Evolutionary conservation across 495 filamentous ascomycete species (phyloP).

Genomic region (Lasiosphaeria ovina): DNA sequence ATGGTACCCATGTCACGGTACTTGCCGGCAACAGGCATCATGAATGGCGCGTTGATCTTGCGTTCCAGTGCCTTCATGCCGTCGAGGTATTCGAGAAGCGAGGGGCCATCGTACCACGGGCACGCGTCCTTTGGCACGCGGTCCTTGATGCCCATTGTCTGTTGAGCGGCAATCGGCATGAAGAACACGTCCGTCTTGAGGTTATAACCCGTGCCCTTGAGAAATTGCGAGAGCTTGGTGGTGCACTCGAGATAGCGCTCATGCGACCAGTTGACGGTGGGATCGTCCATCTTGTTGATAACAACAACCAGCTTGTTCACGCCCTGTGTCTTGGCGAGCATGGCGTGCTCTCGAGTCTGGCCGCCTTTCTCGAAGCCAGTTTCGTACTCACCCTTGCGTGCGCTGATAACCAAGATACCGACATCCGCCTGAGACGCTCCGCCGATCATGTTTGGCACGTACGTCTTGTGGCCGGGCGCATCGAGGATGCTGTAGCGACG

Average conservation of each 20-base stretch:
- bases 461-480: constrained; percentile 95
- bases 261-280: constrained; percentile 92
- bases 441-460: constrained; percentile 94
- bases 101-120: constrained; percentile 89
- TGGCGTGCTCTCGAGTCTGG: constrained; percentile 94
- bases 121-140: constrained; percentile 72
- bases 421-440: constrained; percentile 94
- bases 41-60: constrained; percentile 96
- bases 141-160: constrained; percentile 80
- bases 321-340: constrained; percentile 96
- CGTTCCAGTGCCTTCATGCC: constrained; percentile 88
- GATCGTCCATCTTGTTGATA: constrained; percentile 99
- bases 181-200: constrained; percentile 85
- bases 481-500: constrained; percentile 90
- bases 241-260: constrained; percentile 90
- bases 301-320: constrained; percentile 91
- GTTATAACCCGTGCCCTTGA: constrained; percentile 90
- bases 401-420: constrained; percentile 92
- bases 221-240: constrained; percentile 79
- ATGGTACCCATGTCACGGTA: constrained; percentile 98
- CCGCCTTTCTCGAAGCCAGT: constrained; percentile 99
- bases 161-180: constrained; percentile 95
- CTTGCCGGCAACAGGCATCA: constrained; percentile 96
- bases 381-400: constrained; percentile 98
- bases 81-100: constrained; percentile 89